These are phyloP conservation scores for Hansenula anomala DNA, from an alignment of 1,139 yeast species.

Conservation along the genomic window DNA sequence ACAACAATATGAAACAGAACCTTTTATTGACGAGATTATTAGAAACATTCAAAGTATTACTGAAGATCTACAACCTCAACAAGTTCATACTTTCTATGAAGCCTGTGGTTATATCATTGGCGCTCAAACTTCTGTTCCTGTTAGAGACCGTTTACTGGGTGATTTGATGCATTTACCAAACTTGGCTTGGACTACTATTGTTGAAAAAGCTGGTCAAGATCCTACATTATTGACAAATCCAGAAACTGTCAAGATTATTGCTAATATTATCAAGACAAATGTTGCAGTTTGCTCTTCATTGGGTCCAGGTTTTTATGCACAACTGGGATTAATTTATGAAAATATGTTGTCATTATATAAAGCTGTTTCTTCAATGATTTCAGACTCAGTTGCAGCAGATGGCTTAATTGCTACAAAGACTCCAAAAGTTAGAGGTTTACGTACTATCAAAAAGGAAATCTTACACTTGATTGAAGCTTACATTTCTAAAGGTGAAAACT, in stretches of 20 bases:
- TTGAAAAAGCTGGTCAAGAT: slow-evolving; percentile 81
- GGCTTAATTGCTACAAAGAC: slow-evolving; percentile 91
- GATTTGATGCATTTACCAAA: slow-evolving; percentile 91
- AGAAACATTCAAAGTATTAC: slow-evolving; percentile 80
- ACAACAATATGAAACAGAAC: slow-evolving; percentile 85
- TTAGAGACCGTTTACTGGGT: slow-evolving; percentile 66
- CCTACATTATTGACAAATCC: slow-evolving; percentile 80
- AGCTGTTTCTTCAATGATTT: slow-evolving; percentile 88
- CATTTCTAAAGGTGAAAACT: slow-evolving; percentile 79
- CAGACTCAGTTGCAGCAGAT: slow-evolving; percentile 71
- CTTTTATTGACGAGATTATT: slow-evolving; percentile 88
- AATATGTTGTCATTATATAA: slow-evolving; percentile 88
- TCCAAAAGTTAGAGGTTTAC: slow-evolving; percentile 89
- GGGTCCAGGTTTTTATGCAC: slow-evolving; percentile 90
- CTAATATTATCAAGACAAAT: slow-evolving; percentile 90
- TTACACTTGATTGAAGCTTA: slow-evolving; percentile 87
- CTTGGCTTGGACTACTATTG: slow-evolving; percentile 89
- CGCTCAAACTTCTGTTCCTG: slow-evolving; percentile 65
- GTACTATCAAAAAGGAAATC: slow-evolving; percentile 95
- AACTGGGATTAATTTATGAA: slow-evolving; percentile 78
- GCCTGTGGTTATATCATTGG: slow-evolving; percentile 94
- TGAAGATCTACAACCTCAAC: slow-evolving; percentile 92
- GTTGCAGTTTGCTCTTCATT: slow-evolving; percentile 90
- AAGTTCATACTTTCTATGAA: slow-evolving; percentile 94
- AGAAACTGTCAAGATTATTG: slow-evolving; percentile 87